A percentile compares a stretch with the other conserved stretches of the same genome.
phyloP scores from a whole-genome alignment of 257 asterid genomes.

The Verbascum thapsus region DNA sequence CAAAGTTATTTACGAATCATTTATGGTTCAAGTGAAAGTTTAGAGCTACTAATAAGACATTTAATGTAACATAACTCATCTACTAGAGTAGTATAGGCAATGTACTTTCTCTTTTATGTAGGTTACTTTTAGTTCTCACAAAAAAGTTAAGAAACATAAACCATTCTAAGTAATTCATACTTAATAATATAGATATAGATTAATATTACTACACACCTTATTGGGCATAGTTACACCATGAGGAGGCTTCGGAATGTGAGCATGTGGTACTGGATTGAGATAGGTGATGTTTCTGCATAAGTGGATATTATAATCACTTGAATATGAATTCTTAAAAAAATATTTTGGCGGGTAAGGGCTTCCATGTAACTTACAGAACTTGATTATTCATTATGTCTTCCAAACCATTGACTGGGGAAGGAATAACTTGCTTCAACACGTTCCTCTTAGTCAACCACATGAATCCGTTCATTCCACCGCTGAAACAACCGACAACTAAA shows the following conservation, averaged over 20 bases:
- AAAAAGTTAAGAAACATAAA: no score
- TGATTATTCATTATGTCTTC: slow-evolving; percentile 56
- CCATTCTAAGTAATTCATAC: no score
- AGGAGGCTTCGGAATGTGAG: slow-evolving; percentile 77
- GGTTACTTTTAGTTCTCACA: no score
- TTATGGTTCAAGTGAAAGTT: no score
- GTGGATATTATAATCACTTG: slow-evolving; percentile 23
- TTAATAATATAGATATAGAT: neutral
- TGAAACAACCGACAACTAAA: slow-evolving; percentile 41
- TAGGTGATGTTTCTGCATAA: slow-evolving; percentile 83
- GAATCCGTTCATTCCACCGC: slow-evolving; percentile 95
- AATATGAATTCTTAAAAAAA: neutral
- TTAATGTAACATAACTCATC: no score
- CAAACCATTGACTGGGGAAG: slow-evolving; percentile 65
- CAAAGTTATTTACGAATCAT: no score
- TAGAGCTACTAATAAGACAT: no score
- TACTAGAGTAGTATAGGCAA: no score
- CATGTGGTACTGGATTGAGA: slow-evolving; percentile 73
- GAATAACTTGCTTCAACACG: slow-evolving; percentile 45
- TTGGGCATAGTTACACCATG: slow-evolving; percentile 64
- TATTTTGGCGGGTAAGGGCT: slow-evolving; percentile 6
- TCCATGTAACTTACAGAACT: slow-evolving; percentile 60
- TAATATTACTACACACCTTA: slow-evolving; percentile 55
- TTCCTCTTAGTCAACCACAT: slow-evolving; percentile 76
- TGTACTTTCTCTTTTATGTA: no score